Conservation (phyloP, 1,284 basidiomycete species). For the Taiwanofungus camphoratus region DNA sequence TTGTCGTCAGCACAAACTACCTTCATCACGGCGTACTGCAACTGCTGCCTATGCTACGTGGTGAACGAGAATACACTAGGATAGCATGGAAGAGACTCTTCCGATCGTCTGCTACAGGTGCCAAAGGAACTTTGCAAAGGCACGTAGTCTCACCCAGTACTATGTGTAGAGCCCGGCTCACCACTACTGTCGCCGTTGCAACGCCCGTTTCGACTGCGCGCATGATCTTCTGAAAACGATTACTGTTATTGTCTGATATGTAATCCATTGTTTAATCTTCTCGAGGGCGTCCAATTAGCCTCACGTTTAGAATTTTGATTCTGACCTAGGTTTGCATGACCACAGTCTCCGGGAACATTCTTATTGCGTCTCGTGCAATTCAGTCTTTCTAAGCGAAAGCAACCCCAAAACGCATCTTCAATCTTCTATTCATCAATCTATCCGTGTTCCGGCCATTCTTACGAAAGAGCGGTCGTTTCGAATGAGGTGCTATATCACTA, state of each 20-base stretch:
- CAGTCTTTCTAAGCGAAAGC: conserved; percentile 30
- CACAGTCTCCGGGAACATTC: conserved; percentile 44
- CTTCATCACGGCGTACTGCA: conserved; percentile 30
- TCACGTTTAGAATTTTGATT: conserved; percentile 28
- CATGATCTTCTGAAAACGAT: conserved; percentile 10
- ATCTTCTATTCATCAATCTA: conserved; percentile 18
- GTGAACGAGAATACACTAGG: conserved; percentile 13
- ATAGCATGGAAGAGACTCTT: conserved; percentile 25
- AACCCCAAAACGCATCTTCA: conserved; percentile 20
- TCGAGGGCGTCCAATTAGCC: background rate
- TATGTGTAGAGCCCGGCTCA: conserved; percentile 34
- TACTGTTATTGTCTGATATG: conserved; percentile 41
- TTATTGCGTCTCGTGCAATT: conserved; percentile 43
- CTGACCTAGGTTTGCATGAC: conserved; percentile 33
- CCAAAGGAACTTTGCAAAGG: conserved; percentile 30
- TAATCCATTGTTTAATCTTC: conserved; percentile 19
- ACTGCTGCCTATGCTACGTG: conserved; percentile 30
- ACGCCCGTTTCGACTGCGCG: conserved; percentile 22
- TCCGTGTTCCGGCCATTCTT: conserved; percentile 19
- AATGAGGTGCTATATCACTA: conserved; percentile 27
- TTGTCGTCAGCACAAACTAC: too few species aligned
- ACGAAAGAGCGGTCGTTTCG: conserved; percentile 25
- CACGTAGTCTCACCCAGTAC: conserved; percentile 30
- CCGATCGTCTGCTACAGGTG: conserved; percentile 31
- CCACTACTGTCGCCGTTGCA: conserved; percentile 40